Evolutionary conservation across 2,329 filamentous ascomycete genomes (phyloP), one percentile per base, ranked within the genome.

Genomic region (Ophiocordyceps robertsii): DNA sequence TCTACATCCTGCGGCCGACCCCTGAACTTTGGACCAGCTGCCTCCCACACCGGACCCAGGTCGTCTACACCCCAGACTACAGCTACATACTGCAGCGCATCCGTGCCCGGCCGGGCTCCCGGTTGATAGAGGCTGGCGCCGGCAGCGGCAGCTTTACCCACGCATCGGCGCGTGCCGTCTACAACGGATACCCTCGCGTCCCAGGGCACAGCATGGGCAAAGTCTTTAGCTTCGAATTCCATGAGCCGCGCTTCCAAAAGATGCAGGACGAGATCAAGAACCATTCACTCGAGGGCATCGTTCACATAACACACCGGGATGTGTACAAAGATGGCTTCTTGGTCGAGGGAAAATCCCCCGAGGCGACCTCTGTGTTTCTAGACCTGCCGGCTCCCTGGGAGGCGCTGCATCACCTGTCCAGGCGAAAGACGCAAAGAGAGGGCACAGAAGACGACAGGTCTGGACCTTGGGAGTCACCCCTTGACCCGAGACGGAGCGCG

Each of bases 121-220:
- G 71, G 17, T 66, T 92, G 31, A 88, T 92, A 43, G 85, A 92
- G 59, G 85, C 85, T 4, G 85, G 85, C 29, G 80, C 84, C 1
- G 85, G 85, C 7, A 89, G 84, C 56, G 85, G 85, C 8, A 88
- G 82, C 53, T 92, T 92, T 53, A 89, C 84, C 1, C 85, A 92
- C 56, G 85, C 85, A 3, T 76, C 84, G 1, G 80, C 75, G 4
- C 71, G 85, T 44, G 83, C 84, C 2, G 78, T 89, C 14, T 92
- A 84, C 62, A 83, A 76, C 51, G 84, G 83, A 9, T 80, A 81
- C 50, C 73, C 78, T 0, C 62, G 61, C 10, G 49, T 51, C n/a
- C 52, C 59, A 3, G 47, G 53, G 3, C 62, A 70, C 38, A 65
- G 60, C 47, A 70, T 63, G 48, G 85, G 85, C 40, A 80, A 78